Evolutionary conservation across 1,284 basidiomycete species (phyloP), one percentile per base, ranked within the genome.

Genomic region (Coniferiporia sulphurascens): DNA sequence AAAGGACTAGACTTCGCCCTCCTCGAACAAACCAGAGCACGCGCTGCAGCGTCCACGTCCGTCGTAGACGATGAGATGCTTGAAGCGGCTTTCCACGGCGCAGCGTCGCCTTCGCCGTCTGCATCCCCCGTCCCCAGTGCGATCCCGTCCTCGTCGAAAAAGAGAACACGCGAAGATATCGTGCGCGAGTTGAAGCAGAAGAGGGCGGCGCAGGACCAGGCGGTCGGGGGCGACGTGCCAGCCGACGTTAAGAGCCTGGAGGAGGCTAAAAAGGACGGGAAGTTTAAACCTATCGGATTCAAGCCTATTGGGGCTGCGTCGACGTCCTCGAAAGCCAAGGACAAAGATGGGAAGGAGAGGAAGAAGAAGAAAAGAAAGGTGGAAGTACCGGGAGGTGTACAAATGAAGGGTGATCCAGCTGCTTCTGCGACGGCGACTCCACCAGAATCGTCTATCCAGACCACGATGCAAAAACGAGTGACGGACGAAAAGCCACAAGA

Each of bases 1-100:
- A 95, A 93, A 67, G 91, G 94, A n/a, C 84, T 97, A 36, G 94
- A 97, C 69, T 83, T 87, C 69, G 86, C 91, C 0, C 80, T 96
- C 3, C 76, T 97, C 7, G 90, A 93, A 66, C 88, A 92, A 67
- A 86, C 91, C 65, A 91, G 85, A 72, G 89, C 90, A 0, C 82
- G 82, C 12, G 73, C 71, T 0, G 78, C 80, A 8, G 72, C 76
- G 7, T 73, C 78, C 46, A 71, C 78, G 19, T 78, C 77, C 2
- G 83, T 80, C 17, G 83, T 86, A 57, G 86, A 89, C 58, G 87
- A 89, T 60, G 89, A 89, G 22, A 81, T 84, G 22, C 83, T 97
- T 41, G 94, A 97, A 66, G 78, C 80, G 58, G 87, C 82, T 0
- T 93, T 85, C 70, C 67, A 70, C 7, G 80, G 83, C 60, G 55